Conservation (phyloP, 805 yeast species). For the Saturnispora silvae region DNA sequence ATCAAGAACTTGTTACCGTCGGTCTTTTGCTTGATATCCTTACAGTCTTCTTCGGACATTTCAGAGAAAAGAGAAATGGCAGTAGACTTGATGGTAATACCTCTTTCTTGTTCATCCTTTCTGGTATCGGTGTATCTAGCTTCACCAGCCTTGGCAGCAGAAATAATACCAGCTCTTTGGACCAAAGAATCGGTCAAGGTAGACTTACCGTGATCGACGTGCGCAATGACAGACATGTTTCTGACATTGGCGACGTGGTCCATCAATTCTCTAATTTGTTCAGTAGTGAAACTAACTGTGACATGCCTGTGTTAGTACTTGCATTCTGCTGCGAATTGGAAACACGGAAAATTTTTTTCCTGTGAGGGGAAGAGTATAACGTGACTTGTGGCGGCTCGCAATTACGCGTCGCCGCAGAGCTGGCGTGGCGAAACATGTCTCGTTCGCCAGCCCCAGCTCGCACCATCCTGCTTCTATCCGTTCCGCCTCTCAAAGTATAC, state of each 20-base stretch:
- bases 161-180: slow-evolving; percentile 98
- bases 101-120: slow-evolving; percentile 99
- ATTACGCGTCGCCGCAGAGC: no score
- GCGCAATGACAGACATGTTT: slow-evolving; percentile 99
- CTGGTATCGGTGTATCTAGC: slow-evolving; percentile 99
- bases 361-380: no score
- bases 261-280: slow-evolving; percentile 97
- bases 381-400: no score
- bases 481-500: background rate
- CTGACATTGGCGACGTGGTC: slow-evolving; percentile 99
- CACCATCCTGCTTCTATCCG: no score
- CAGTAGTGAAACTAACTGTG: slow-evolving; percentile 50
- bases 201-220: slow-evolving; percentile 99
- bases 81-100: slow-evolving; percentile 98
- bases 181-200: slow-evolving; percentile 98
- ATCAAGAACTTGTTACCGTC: slow-evolving; percentile 91
- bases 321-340: no score
- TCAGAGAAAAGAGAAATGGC: slow-evolving; percentile 94
- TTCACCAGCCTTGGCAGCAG: slow-evolving; percentile 99
- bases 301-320: slow-evolving; percentile 10
- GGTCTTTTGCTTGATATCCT: slow-evolving; percentile 86
- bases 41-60: slow-evolving; percentile 74
- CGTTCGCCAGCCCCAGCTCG: no score
- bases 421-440: no score
- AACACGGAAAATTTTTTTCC: no score